A percentile compares a stretch with the other conserved stretches of the same genome.
phyloP scores from a whole-genome alignment of 805 yeast species.

The Candida insectorum region DNA sequence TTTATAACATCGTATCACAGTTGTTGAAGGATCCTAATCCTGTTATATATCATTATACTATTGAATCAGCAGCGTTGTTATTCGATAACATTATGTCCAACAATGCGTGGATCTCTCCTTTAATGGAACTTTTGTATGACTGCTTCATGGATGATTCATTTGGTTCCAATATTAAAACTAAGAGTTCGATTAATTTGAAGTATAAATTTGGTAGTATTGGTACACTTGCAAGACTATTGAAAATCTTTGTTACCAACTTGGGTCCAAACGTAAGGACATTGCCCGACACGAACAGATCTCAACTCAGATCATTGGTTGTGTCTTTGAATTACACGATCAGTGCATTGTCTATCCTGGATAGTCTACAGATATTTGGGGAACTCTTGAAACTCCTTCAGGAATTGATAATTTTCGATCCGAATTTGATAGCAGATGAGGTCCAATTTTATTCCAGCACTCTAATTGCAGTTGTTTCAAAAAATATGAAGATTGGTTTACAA shows the following conservation, averaged over 20 bases:
- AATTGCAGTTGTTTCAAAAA: slow-evolving; percentile 27
- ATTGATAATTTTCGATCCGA: slow-evolving; percentile 35
- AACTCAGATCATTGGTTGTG: slow-evolving; percentile 25
- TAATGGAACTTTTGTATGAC: slow-evolving; percentile 28
- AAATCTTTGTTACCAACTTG: slow-evolving; percentile 28
- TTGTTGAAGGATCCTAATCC: slow-evolving; percentile 82
- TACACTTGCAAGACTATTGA: slow-evolving; percentile 21
- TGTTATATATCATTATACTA: slow-evolving; percentile 68
- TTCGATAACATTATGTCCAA: slow-evolving; percentile 50
- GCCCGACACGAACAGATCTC: slow-evolving; percentile 14
- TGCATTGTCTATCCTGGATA: slow-evolving; percentile 22
- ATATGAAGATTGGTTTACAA: slow-evolving; percentile 33
- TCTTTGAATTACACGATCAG: slow-evolving; percentile 32
- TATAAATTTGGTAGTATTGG: slow-evolving; percentile 28
- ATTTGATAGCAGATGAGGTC: slow-evolving; percentile 30
- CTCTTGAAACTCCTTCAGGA: slow-evolving; percentile 32
- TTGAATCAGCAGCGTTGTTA: slow-evolving; percentile 56
- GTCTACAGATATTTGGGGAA: slow-evolving; percentile 18
- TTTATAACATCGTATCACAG: slow-evolving; percentile 56
- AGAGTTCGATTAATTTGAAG: slow-evolving; percentile 33
- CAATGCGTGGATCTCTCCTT: slow-evolving; percentile 32
- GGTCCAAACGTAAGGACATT: slow-evolving; percentile 36
- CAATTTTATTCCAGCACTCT: slow-evolving; percentile 25
- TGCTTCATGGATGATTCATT: slow-evolving; percentile 33
- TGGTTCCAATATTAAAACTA: slow-evolving; percentile 33